A percentile compares a stretch with the other conserved stretches of the same genome.
Evolutionary conservation across 257 asterid genomes (phyloP).

Genomic region (Ballota nigra): DNA sequence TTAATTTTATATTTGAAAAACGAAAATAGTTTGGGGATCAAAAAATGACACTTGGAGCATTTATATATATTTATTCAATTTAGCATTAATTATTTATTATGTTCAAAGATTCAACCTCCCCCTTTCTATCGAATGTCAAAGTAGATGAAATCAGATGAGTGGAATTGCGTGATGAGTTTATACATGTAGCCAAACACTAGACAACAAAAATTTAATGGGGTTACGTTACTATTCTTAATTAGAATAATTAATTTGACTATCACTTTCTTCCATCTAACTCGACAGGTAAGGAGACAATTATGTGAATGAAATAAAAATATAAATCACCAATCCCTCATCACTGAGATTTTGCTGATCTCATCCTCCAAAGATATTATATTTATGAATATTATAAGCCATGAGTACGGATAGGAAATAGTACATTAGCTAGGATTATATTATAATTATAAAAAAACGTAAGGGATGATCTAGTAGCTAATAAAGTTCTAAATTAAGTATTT

Average conservation of each 20-base stretch:
- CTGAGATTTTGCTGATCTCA: slow-evolving; percentile 22
- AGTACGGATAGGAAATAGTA: too few species aligned
- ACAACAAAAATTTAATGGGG: slow-evolving; percentile 17
- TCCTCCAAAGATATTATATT: not conserved
- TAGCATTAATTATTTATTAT: not conserved
- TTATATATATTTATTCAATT: not conserved
- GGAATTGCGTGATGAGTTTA: slow-evolving; percentile 24
- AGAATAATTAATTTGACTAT: slow-evolving; percentile 36
- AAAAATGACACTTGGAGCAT: slow-evolving; percentile 15
- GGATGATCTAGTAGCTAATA: too few species aligned
- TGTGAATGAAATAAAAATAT: slow-evolving; percentile 11
- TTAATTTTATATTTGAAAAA: not conserved
- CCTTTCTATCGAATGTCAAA: slow-evolving; percentile 18
- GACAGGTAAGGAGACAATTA: slow-evolving; percentile 21
- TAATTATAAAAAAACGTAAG: too few species aligned
- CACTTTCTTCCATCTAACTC: slow-evolving; percentile 45
- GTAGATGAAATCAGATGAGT: slow-evolving; percentile 16
- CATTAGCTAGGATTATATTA: too few species aligned
- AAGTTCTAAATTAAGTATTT: too few species aligned
- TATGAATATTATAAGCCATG: not conserved
- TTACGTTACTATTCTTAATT: slow-evolving; percentile 14
- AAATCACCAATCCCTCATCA: slow-evolving; percentile 41
- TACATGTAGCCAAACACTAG: slow-evolving; percentile 27
- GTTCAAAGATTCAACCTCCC: not conserved
- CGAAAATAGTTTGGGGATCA: not conserved